Conservation (phyloP, 1,284 basidiomycete species). For the Ganoderma leucocontextum region DNA sequence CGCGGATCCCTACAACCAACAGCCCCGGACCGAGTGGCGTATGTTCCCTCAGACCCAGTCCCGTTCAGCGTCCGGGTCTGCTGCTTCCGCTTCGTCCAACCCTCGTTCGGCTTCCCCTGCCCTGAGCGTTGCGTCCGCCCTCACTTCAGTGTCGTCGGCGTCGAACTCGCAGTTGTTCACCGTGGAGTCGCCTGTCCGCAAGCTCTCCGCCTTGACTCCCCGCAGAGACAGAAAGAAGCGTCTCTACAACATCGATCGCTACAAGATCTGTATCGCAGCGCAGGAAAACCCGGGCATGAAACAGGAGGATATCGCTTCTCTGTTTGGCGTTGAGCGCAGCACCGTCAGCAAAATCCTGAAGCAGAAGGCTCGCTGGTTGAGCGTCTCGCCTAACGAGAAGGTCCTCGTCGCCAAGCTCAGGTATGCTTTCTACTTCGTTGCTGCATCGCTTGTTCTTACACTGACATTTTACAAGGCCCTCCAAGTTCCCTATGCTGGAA, state of each 20-base stretch:
- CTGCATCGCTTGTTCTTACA: not conserved
- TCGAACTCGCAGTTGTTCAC: constrained; percentile 37
- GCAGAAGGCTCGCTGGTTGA: constrained; percentile 83
- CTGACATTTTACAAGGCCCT: constrained; percentile 55
- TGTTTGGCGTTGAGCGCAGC: constrained; percentile 86
- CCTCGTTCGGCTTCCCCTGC: constrained; percentile 69
- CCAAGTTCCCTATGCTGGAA: constrained; percentile 85
- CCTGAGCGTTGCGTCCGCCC: constrained; percentile 59
- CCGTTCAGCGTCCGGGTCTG: constrained; percentile 51
- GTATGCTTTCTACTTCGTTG: constrained; percentile 47
- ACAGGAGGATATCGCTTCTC: constrained; percentile 83
- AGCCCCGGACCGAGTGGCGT: constrained; percentile 16
- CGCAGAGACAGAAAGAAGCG: constrained; percentile 65
- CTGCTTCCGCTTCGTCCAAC: constrained; percentile 43
- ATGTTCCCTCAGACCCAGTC: constrained; percentile 47
- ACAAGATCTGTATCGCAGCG: constrained; percentile 79
- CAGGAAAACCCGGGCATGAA: constrained; percentile 68
- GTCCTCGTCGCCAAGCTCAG: constrained; percentile 70
- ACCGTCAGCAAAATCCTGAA: constrained; percentile 95
- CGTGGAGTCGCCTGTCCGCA: constrained; percentile 34
- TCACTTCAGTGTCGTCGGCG: constrained; percentile 55
- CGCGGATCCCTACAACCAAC: constrained; percentile 12
- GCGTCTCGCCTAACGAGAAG: constrained; percentile 64
- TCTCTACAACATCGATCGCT: constrained; percentile 77
- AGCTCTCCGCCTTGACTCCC: constrained; percentile 31